These are phyloP conservation scores for Coniosporium apollinis DNA, from an alignment of 495 filamentous ascomycete species.

Conservation along the genomic window DNA sequence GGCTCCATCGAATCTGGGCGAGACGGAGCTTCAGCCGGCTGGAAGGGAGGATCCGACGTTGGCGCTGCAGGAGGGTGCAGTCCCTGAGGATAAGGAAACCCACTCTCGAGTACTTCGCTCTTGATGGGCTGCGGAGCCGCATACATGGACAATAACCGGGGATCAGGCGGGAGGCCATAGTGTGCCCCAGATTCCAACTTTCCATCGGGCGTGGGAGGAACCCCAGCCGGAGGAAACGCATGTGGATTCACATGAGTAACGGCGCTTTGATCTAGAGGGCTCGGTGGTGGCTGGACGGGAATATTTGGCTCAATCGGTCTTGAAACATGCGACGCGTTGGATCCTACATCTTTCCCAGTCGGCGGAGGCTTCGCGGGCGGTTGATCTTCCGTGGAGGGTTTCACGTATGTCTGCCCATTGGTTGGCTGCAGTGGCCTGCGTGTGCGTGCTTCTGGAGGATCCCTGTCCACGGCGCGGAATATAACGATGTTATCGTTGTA, in stretches of 20 bases:
- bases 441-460: conserved; percentile 1
- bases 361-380: not conserved
- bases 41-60: not conserved
- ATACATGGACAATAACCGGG: not conserved
- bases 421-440: conserved; percentile 4
- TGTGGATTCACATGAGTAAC: too few relatives aligned
- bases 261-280: too few relatives aligned
- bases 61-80: too few relatives aligned
- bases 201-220: not conserved
- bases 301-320: too few relatives aligned
- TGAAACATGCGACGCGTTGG: too few relatives aligned
- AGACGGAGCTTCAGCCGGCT: not conserved
- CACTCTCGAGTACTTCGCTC: not conserved
- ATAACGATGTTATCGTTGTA: conserved; percentile 19
- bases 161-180: not conserved
- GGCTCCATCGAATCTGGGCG: not conserved
- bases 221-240: not conserved
- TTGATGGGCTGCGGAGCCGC: not conserved
- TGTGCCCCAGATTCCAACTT: too few relatives aligned
- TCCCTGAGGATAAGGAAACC: too few relatives aligned
- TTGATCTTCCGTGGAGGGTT: not conserved
- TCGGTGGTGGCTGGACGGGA: conserved; percentile 1
- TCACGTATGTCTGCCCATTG: conserved; percentile 3
- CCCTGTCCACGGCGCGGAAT: conserved; percentile 15
- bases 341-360: conserved; percentile 3